Conservation (phyloP, 345 rosid genomes). For the Gossypium herbaceum region DNA sequence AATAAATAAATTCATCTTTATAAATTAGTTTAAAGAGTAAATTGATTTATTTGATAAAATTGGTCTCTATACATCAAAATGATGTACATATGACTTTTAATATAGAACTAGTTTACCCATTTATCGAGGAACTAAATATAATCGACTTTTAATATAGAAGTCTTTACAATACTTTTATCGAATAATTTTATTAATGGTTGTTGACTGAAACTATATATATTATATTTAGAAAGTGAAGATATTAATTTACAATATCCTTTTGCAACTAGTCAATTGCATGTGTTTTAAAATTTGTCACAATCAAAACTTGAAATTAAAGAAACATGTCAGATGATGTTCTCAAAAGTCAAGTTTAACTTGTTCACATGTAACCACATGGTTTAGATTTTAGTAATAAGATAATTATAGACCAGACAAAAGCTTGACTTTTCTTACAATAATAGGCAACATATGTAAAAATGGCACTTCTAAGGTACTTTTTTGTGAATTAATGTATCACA, state of each 20-base stretch:
- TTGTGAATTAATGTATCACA: neutral
- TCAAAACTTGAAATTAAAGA: neutral
- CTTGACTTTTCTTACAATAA: neutral
- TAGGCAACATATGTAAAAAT: no score
- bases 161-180: no score
- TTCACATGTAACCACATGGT: neutral
- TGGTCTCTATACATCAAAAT: no score
- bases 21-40: no score
- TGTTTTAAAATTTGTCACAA: neutral
- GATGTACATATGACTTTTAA: no score
- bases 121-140: no score
- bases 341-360: neutral
- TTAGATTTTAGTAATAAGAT: neutral
- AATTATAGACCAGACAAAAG: neutral
- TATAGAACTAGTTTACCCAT: no score
- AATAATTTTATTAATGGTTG: no score
- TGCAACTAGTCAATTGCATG: neutral
- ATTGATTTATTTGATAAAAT: rapidly evolving
- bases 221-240: neutral
- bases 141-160: no score
- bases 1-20: no score
- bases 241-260: neutral
- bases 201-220: neutral
- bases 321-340: neutral
- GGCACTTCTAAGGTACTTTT: no score